Conservation (phyloP, 179 eudicot genomes). For the Spergularia azorica region DNA sequence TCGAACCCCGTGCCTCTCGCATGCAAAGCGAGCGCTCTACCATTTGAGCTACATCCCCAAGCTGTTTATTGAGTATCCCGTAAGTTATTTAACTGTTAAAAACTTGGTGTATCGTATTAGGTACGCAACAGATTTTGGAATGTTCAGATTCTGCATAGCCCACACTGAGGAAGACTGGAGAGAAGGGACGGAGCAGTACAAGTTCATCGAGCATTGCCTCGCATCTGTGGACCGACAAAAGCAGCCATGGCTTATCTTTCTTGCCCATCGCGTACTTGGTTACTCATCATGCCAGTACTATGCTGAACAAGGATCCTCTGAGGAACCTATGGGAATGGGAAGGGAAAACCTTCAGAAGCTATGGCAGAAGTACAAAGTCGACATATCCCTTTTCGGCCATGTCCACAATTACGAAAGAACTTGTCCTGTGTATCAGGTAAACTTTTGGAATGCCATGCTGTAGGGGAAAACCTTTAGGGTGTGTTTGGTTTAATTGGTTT, state of each 20-base stretch:
- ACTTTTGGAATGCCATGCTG: no score
- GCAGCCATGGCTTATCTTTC: conserved; percentile 77
- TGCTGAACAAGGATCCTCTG: conserved; percentile 57
- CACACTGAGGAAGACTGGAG: conserved; percentile 82
- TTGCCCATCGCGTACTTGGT: conserved; percentile 77
- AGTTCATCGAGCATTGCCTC: conserved; percentile 67
- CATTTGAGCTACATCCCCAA: conserved; percentile 41
- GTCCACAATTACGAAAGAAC: conserved; percentile 75
- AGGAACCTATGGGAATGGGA: conserved; percentile 89
- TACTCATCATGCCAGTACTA: conserved; percentile 55
- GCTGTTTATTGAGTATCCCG: no score
- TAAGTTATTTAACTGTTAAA: no score
- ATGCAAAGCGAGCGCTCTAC: conserved; percentile 87
- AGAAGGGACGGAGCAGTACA: conserved; percentile 65
- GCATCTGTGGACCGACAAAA: conserved; percentile 67
- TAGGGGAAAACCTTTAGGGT: no score
- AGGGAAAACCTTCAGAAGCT: conserved; percentile 75
- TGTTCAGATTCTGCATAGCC: conserved; percentile 76
- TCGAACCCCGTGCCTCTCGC: conserved; percentile 90
- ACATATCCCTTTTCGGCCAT: conserved; percentile 73
- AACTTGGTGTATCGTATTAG: conserved; percentile 10
- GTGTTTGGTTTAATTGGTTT: no score
- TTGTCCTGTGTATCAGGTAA: conserved; percentile 75
- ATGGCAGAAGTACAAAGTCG: conserved; percentile 83
- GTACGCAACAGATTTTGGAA: conserved; percentile 69